Conservation (phyloP, 164 flowering plant genomes). For the Kingdonia uniflora region DNA sequence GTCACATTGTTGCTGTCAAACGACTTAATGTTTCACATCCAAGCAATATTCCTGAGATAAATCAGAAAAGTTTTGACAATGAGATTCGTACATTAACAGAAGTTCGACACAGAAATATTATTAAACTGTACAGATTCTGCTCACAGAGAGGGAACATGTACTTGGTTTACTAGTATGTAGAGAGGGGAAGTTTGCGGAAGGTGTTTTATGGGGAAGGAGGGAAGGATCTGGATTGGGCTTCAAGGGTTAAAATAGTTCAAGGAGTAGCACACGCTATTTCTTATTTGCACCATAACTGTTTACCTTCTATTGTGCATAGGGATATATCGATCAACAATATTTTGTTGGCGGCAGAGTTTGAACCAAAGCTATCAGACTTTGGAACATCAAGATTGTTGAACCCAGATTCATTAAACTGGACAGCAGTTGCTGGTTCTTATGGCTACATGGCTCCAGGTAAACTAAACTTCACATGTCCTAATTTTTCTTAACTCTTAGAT, state of each 20-base stretch:
- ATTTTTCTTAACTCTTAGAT: background rate
- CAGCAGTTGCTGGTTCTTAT: constrained; percentile 43
- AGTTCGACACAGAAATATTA: constrained; percentile 51
- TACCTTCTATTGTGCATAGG: constrained; percentile 48
- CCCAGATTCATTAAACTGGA: constrained; percentile 41
- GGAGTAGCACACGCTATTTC: constrained; percentile 63
- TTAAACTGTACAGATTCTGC: constrained; percentile 54
- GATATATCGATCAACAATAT: constrained; percentile 48
- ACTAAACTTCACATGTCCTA: background rate
- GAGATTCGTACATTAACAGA: constrained; percentile 50
- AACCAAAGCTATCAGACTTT: constrained; percentile 48
- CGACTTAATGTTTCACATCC: constrained; percentile 28
- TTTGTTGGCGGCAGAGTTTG: constrained; percentile 35
- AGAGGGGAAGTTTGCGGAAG: constrained; percentile 41
- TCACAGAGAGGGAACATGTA: constrained; percentile 24
- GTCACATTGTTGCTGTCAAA: constrained; percentile 51
- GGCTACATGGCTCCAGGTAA: constrained; percentile 78
- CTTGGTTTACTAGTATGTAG: constrained; percentile 54
- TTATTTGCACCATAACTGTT: constrained; percentile 65
- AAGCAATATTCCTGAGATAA: constrained; percentile 17
- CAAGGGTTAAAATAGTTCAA: constrained; percentile 37
- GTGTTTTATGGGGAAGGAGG: constrained; percentile 25
- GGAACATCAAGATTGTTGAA: constrained; percentile 46
- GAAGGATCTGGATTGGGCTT: constrained; percentile 32
- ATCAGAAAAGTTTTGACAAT: constrained; percentile 36